phyloP scores from a whole-genome alignment of 1,139 yeast species.

The Keqinozyma sinolaborantium region DNA sequence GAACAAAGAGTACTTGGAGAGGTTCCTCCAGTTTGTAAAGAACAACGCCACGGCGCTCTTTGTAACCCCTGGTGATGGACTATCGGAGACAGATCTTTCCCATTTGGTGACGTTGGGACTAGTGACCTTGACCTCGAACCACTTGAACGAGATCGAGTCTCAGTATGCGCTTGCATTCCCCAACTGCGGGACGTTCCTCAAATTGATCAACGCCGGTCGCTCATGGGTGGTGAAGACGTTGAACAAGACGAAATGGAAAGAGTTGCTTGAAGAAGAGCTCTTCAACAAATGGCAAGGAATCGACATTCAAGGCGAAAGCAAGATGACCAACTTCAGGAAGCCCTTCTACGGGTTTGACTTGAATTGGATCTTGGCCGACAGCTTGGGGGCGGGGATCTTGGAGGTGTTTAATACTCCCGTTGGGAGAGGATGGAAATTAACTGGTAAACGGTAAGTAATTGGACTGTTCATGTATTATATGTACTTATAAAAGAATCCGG shows the following conservation, averaged over 20 bases:
- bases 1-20: conserved; percentile 12
- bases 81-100: conserved; percentile 25
- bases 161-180: conserved; percentile 57
- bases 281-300: conserved; percentile 48
- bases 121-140: conserved; percentile 50
- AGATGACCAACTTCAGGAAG: conserved; percentile 45
- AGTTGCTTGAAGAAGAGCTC: conserved; percentile 49
- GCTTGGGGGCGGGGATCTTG: conserved; percentile 64
- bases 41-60: conserved; percentile 31
- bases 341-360: conserved; percentile 60
- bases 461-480: conserved; percentile 1
- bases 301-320: conserved; percentile 20
- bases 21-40: conserved; percentile 20
- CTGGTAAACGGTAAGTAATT: conserved; percentile 36
- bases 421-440: conserved; percentile 67
- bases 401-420: conserved; percentile 70
- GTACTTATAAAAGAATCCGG: background rate
- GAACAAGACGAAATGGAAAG: conserved; percentile 44
- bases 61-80: conserved; percentile 19
- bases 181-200: conserved; percentile 54
- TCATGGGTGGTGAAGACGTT: conserved; percentile 49
- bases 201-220: conserved; percentile 44
- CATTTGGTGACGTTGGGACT: conserved; percentile 49
- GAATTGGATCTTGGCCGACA: conserved; percentile 62
- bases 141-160: conserved; percentile 43